Evolutionary conservation across 768 basidiomycete species (phyloP), one percentile per base, ranked within the genome.

Genomic region (Harrya chromipes): DNA sequence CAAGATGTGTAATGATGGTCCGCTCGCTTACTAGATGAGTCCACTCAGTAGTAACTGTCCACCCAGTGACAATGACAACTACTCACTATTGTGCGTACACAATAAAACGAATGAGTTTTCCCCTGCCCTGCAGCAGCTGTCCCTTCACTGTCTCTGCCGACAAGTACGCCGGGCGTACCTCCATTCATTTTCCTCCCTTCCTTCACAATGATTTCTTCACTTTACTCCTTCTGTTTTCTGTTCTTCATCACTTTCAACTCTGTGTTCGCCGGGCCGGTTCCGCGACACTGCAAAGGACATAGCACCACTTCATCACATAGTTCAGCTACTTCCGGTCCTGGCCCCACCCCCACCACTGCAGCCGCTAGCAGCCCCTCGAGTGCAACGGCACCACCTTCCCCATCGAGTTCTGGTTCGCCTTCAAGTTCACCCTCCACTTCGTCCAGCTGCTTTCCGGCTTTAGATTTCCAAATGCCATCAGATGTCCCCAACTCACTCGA

Each of bases 391-490:
- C 39, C 11, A 12, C 27, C 38, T 20, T 33, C 31, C 13, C 9
- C 33, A 29, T 23, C 46, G 5, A 42, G 17, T 14, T 6, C 42
- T 16, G 40, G 14, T 56, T 21, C 39, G 2, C 8, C 38, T 19
- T 20, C 39, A 16, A 27, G 13, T 20, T 14, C 39, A 23, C 12
- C 11, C 33, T 8, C 41, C 6, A 3, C 12, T 7, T 47, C 44
- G 1, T 36, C 53, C 5, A 17, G 33, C n/a, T 77, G 75, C 44
- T 73, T 70, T 57, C 75, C 72, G 31, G 65, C 69, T 19, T 43
- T 74, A 33, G 59, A 71, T 2, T 87, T 85, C 57, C 62, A 56
- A 10, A 85, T 81, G 80, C 87, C 86, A 4, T 58, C 64, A 1
- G 40, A 59, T 2, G 60, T 77, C 9, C 84, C 84, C 0, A 48